Evolutionary conservation across 352 stramenopile species (phyloP), one percentile per base, ranked within the genome.

Genomic region (Phytophthora tentaculata): DNA sequence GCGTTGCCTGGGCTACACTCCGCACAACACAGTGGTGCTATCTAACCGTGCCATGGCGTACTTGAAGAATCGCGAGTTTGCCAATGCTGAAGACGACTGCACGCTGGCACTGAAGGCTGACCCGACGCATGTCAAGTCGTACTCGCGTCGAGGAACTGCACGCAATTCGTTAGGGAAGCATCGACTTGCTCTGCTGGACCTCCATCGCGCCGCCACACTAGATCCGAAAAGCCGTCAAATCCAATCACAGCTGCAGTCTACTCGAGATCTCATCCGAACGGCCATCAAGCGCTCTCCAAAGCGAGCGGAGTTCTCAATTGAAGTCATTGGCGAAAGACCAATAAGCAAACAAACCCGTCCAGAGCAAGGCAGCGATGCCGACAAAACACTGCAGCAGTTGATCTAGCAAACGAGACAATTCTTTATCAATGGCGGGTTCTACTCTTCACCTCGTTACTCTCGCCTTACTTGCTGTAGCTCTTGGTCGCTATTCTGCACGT

Each of bases 1-100:
- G 19, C 77, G 84, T 1, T 92, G 82, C 13, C 69, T 98, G n/a
- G 81, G 86, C 0, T 88, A 89, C 57, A 80, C 95, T 50, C 60
- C 78, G 4, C 74, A 75, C 10, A 95, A 95, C 44, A 76, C 79
- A 0, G 70, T 95, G 47, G 81, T 97, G 39, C 78, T 96, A 19
- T 94, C 94, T 22, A 98, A 98, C 67, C 84, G 93, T 8, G 94
- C 95, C 17, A 96, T 98, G 83, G 90, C 86, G 8, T 88, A 91
- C 37, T 64, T 98, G 56, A 95, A 96, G 74, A 94, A 97, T 50
- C 78, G 83, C 26, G 80, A 97, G 61, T 96, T 90, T 70, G 72
- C 74, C 5, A 89, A 91, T 52, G 94, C 94, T n/a, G 90, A 98
- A 67, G 76, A 90, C 26, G 95, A 98, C 76, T 98, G 92, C 64